phyloP scores from a whole-genome alignment of 2,329 filamentous ascomycete species.

The Cladobotryum mycophilum region DNA sequence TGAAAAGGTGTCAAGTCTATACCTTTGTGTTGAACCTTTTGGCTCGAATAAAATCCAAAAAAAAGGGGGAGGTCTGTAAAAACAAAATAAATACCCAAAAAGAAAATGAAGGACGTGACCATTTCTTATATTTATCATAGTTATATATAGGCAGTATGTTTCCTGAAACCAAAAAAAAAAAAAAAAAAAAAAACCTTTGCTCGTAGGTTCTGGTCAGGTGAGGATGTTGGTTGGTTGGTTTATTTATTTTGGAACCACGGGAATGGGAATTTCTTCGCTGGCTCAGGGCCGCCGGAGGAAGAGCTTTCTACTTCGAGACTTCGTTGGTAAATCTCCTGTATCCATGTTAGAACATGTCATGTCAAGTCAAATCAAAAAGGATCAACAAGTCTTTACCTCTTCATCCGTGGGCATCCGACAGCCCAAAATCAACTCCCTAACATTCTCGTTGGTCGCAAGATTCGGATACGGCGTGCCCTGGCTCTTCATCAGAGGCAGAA shows the following conservation, averaged over 20 bases:
- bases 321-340: conserved; percentile 59
- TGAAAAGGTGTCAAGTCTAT: neutral
- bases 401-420: conserved; percentile 78
- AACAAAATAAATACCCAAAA: conserved; percentile 5
- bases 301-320: conserved; percentile 53
- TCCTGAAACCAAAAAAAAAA: neutral
- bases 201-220: neutral
- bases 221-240: conserved; percentile 7
- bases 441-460: conserved; percentile 60
- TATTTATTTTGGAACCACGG: conserved; percentile 56
- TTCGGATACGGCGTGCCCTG: conserved; percentile 78
- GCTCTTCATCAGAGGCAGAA: conserved; percentile 85
- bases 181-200: neutral
- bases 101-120: neutral
- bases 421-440: conserved; percentile 71
- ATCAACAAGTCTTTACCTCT: conserved; percentile 57
- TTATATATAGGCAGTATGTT: neutral
- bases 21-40: neutral
- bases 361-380: neutral
- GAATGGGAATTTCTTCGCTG: conserved; percentile 55
- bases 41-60: neutral
- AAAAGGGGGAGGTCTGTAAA: neutral
- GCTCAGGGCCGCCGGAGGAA: conserved; percentile 37
- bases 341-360: conserved; percentile 18
- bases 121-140: conserved; percentile 2